phyloP scores from a whole-genome alignment of 2,329 filamentous ascomycete species.

The Trichoderma lentiforme region DNA sequence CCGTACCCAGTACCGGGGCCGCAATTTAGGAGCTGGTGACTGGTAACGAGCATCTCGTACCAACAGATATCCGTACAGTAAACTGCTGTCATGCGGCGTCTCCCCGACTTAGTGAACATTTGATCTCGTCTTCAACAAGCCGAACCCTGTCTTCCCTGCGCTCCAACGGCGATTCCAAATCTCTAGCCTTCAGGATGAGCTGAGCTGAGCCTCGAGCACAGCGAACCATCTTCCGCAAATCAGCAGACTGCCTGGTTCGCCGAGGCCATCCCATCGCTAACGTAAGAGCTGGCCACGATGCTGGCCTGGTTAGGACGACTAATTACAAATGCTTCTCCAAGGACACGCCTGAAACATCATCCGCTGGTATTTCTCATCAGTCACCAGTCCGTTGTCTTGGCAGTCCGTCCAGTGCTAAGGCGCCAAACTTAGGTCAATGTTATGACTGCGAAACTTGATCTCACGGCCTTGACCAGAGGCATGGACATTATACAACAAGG shows the following conservation, averaged over 20 bases:
- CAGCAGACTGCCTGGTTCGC: conserved; percentile 4
- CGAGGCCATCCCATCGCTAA: background rate
- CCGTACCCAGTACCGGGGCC: background rate
- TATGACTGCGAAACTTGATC: background rate
- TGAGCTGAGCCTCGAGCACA: background rate
- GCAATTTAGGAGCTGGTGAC: background rate
- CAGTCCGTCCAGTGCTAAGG: background rate
- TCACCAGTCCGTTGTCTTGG: background rate
- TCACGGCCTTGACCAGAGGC: background rate
- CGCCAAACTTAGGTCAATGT: background rate
- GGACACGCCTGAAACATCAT: conserved; percentile 10
- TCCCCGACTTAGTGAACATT: background rate
- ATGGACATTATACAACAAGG: background rate
- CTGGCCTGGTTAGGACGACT: background rate
- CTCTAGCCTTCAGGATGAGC: background rate
- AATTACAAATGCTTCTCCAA: background rate
- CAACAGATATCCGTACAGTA: background rate
- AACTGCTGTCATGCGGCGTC: background rate
- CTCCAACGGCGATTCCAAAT: background rate
- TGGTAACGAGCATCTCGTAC: background rate
- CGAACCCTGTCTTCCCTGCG: background rate
- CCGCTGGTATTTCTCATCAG: background rate
- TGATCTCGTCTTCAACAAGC: background rate
- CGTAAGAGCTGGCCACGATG: background rate
- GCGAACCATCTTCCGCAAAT: background rate